These are phyloP conservation scores for Chaetomium cochliodes DNA, from an alignment of 495 filamentous ascomycete species.

Conservation along the genomic window DNA sequence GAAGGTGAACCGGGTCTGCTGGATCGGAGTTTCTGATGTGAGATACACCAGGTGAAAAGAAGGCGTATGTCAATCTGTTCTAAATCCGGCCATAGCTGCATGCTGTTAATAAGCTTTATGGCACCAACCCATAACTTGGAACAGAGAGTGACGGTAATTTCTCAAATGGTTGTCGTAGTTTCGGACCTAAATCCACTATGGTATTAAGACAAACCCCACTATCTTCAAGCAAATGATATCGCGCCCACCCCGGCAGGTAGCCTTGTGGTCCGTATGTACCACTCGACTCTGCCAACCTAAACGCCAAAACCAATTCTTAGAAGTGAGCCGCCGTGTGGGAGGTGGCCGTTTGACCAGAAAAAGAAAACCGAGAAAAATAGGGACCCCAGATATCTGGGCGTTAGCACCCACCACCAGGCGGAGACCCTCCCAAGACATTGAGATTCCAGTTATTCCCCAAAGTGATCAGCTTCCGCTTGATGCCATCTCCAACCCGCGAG, in stretches of 20 bases:
- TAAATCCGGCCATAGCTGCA: too few relatives aligned
- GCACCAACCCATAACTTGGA: too few relatives aligned
- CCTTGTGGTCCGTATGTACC: not conserved
- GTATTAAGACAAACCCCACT: not conserved
- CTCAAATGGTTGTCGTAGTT: not conserved
- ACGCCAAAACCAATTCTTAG: not conserved
- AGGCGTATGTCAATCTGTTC: too few relatives aligned
- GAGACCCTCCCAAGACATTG: constrained; percentile 17
- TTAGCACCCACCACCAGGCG: not conserved
- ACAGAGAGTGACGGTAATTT: not conserved
- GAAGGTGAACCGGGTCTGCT: not conserved
- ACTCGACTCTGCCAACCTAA: not conserved
- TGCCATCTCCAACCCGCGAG: constrained; percentile 47
- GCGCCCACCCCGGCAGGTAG: not conserved
- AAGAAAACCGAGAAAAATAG: not conserved
- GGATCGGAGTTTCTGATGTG: too few relatives aligned
- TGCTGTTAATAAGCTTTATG: too few relatives aligned
- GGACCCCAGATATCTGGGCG: not conserved
- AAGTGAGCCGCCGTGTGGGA: not conserved
- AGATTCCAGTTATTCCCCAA: constrained; percentile 38
- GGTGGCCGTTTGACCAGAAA: not conserved
- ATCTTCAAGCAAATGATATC: not conserved
- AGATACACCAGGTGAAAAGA: too few relatives aligned
- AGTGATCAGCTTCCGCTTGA: constrained; percentile 45
- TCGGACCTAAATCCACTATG: not conserved